Conservation (phyloP, 31 red algal species). For the Asparagopsis taxiformis region DNA sequence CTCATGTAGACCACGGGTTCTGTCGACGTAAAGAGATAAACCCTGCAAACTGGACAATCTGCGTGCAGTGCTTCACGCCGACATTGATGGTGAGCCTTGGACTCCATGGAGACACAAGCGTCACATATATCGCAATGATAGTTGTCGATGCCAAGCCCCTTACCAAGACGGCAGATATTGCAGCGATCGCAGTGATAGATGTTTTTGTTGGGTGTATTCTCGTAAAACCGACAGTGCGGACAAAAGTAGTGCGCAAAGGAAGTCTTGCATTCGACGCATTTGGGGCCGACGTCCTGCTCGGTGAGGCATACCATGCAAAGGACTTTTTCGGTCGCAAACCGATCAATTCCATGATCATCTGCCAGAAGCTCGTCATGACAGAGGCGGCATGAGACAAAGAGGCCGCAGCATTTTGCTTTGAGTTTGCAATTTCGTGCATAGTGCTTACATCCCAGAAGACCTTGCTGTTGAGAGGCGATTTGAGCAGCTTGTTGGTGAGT, state of each 20-base stretch:
- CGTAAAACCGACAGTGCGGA: slow-evolving; percentile 77
- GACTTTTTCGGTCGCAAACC: slow-evolving; percentile 60
- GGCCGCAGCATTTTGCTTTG: slow-evolving; percentile 55
- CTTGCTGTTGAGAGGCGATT: background rate
- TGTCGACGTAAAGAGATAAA: slow-evolving; percentile 35
- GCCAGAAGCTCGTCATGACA: slow-evolving; percentile 75
- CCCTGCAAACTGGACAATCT: slow-evolving; percentile 48
- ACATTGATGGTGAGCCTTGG: slow-evolving; percentile 20
- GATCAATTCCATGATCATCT: slow-evolving; percentile 72
- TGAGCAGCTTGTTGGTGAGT: background rate
- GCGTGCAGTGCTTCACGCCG: slow-evolving; percentile 23
- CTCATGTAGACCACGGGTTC: slow-evolving; percentile 69
- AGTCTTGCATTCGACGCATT: slow-evolving; percentile 20
- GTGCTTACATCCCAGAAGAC: slow-evolving; percentile 73
- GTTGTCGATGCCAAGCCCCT: slow-evolving; percentile 65
- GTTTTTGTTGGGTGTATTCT: slow-evolving; percentile 55
- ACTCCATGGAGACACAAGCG: slow-evolving; percentile 50
- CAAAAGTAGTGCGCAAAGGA: slow-evolving; percentile 80
- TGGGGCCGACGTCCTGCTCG: slow-evolving; percentile 41
- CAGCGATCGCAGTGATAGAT: slow-evolving; percentile 93
- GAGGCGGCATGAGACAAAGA: slow-evolving; percentile 75
- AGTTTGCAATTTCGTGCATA: slow-evolving; percentile 73
- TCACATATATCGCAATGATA: slow-evolving; percentile 92
- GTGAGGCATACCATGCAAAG: slow-evolving; percentile 75
- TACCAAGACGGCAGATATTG: slow-evolving; percentile 71